Percentiles rank a stretch among this genome's conserved stretches.
Conservation (phyloP, 2,329 filamentous ascomycete genomes). For the Fusarium sp. region DNA sequence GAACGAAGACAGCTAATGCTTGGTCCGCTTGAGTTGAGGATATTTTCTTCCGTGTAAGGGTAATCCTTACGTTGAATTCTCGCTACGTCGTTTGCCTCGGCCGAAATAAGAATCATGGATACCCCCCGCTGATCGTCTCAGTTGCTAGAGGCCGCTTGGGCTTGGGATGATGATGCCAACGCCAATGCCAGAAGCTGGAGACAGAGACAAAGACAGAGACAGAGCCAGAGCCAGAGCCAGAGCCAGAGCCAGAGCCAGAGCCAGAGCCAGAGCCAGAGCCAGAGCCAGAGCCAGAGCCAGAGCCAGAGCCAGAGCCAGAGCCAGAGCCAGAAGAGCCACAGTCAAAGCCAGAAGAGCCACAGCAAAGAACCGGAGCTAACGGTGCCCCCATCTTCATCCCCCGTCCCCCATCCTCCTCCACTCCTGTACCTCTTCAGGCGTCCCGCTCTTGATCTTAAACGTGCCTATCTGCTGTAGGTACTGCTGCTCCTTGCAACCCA, state of each 20-base stretch:
- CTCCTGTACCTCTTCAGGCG: conserved; percentile 34
- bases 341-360: neutral
- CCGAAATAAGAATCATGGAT: conserved; percentile 37
- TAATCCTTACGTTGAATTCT: conserved; percentile 20
- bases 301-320: neutral
- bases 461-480: conserved; percentile 37
- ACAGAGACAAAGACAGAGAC: no score
- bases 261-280: neutral
- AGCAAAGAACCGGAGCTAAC: conserved; percentile 27
- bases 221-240: neutral
- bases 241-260: no score
- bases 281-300: conserved; percentile 11
- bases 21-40: conserved; percentile 8
- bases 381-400: conserved; percentile 38
- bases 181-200: neutral
- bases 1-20: neutral
- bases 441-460: conserved; percentile 37
- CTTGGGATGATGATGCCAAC: conserved; percentile 43
- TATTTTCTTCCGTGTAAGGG: conserved; percentile 23
- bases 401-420: conserved; percentile 28
- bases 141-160: conserved; percentile 21
- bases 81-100: conserved; percentile 38
- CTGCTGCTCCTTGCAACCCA: conserved; percentile 14
- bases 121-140: conserved; percentile 47
- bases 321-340: neutral